Percentiles rank a stretch among this genome's conserved stretches.
Evolutionary conservation across 768 basidiomycete genomes (phyloP).

Genomic region (Cubamyces sp.): DNA sequence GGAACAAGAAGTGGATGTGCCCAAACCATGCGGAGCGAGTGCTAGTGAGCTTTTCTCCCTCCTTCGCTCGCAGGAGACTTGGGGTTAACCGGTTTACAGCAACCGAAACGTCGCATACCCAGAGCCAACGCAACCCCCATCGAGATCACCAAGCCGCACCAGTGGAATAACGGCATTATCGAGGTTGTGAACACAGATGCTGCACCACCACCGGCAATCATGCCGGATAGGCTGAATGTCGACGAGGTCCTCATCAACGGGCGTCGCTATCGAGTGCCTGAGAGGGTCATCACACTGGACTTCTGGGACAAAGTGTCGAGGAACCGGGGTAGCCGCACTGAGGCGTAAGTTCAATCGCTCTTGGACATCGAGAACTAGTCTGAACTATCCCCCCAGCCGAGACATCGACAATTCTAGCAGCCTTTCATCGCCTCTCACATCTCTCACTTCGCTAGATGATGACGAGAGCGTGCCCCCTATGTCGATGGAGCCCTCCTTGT

Average conservation of each 20-base stretch:
- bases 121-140: conserved; percentile 69
- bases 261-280: conserved; percentile 90
- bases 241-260: conserved; percentile 90
- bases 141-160: conserved; percentile 72
- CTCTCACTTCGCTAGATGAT: conserved; percentile 73
- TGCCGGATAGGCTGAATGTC: conserved; percentile 53
- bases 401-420: conserved; percentile 47
- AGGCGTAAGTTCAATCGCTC: conserved; percentile 42
- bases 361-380: background rate
- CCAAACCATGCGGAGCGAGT: conserved; percentile 93
- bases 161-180: conserved; percentile 91
- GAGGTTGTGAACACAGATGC: conserved; percentile 77
- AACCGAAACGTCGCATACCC: conserved; percentile 78
- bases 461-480: conserved; percentile 42
- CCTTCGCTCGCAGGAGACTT: conserved; percentile 15
- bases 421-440: conserved; percentile 74
- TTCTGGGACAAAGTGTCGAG: conserved; percentile 87
- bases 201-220: conserved; percentile 38
- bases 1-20: conserved; percentile 98
- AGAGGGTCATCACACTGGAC: conserved; percentile 88
- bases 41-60: conserved; percentile 56
- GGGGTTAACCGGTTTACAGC: conserved; percentile 48
- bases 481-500: conserved; percentile 39
- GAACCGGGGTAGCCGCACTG: conserved; percentile 39
- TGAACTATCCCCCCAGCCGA: background rate